Conservation (phyloP, 1,284 basidiomycete species). For the Rhizoctonia solani region DNA sequence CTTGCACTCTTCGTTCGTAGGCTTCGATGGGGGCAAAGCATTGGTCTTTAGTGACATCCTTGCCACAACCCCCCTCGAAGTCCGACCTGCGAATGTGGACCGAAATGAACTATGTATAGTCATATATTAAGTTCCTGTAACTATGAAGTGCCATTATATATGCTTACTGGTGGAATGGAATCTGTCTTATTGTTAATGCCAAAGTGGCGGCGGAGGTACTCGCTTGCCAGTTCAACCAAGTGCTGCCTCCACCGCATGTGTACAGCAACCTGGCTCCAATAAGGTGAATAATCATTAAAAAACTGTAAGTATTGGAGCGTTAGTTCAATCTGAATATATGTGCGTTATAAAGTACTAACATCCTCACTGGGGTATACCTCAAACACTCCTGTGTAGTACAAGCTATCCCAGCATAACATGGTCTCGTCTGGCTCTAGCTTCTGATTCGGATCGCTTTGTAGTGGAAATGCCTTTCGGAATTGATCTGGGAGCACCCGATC, state of each 20-base stretch:
- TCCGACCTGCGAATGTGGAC: constrained; percentile 68
- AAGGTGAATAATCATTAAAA: constrained; percentile 30
- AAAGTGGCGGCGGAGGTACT: constrained; percentile 35
- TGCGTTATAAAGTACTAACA: neutral
- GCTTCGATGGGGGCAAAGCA: constrained; percentile 65
- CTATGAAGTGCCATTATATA: neutral
- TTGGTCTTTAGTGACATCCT: constrained; percentile 45
- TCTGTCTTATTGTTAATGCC: neutral
- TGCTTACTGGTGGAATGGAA: constrained; percentile 3
- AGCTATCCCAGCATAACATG: constrained; percentile 56
- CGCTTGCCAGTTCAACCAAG: constrained; percentile 25
- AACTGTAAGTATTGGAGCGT: constrained; percentile 5
- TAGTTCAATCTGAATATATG: neutral
- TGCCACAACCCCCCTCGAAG: constrained; percentile 51
- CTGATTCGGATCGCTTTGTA: neutral
- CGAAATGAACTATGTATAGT: constrained; percentile 56
- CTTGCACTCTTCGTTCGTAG: constrained; percentile 61
- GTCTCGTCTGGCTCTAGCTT: constrained; percentile 56
- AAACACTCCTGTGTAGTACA: constrained; percentile 54
- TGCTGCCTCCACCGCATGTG: constrained; percentile 33
- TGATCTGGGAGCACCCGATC: neutral
- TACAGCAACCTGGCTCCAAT: constrained; percentile 33
- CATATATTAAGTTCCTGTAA: neutral
- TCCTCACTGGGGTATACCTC: constrained; percentile 38
- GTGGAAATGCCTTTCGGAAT: neutral